These are phyloP conservation scores for Daedaleopsis nitida DNA, from an alignment of 768 basidiomycete genomes.

Conservation along the genomic window DNA sequence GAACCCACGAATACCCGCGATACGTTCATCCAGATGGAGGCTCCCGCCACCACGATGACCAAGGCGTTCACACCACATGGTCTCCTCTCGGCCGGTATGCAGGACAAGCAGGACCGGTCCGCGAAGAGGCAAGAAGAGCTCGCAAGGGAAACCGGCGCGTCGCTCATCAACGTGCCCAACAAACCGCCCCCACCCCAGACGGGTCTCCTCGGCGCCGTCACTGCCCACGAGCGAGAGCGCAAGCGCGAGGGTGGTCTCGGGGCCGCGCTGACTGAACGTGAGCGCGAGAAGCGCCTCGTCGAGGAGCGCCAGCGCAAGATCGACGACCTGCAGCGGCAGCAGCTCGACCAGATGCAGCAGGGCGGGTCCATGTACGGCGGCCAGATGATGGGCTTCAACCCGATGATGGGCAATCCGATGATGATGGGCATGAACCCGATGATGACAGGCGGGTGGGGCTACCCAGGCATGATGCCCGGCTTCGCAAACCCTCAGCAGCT, in stretches of 20 bases:
- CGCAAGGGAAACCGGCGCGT: constrained; percentile 88
- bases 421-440: constrained; percentile 58
- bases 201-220: constrained; percentile 94
- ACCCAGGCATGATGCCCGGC: constrained; percentile 54
- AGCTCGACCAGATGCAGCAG: constrained; percentile 88
- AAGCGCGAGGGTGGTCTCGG: constrained; percentile 96
- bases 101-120: constrained; percentile 94
- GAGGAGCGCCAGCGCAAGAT: constrained; percentile 93
- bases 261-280: constrained; percentile 91
- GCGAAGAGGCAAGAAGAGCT: constrained; percentile 94
- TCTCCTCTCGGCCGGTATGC: constrained; percentile 89
- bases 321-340: constrained; percentile 87
- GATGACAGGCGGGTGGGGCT: constrained; percentile 60
- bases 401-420: constrained; percentile 77
- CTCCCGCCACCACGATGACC: constrained; percentile 71
- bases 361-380: constrained; percentile 72
- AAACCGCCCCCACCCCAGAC: constrained; percentile 95
- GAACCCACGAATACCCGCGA: constrained; percentile 32
- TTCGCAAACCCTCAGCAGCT: constrained; percentile 69
- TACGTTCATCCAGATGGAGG: constrained; percentile 78
- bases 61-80: constrained; percentile 97
- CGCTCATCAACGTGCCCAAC: constrained; percentile 92
- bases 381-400: constrained; percentile 53
- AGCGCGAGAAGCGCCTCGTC: constrained; percentile 87
- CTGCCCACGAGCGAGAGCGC: constrained; percentile 90